Percentiles rank a stretch among this genome's conserved stretches.
These are phyloP conservation scores for Agaricus subrufescens DNA, from an alignment of 768 basidiomycete genomes.

Conservation along the genomic window DNA sequence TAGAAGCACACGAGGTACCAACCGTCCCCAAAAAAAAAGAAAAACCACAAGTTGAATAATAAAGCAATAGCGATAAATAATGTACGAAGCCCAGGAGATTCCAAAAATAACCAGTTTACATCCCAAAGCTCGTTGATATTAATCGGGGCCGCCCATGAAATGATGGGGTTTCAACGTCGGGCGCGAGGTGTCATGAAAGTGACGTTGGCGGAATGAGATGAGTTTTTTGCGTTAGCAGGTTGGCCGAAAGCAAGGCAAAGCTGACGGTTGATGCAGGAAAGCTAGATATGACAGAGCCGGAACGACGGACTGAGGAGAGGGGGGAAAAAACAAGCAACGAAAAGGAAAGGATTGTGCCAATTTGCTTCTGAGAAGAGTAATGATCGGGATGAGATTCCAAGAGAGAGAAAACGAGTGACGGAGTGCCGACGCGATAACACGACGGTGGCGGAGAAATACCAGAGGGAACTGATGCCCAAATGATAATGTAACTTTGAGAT, in stretches of 20 bases:
- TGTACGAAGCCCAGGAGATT: not conserved
- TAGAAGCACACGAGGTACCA: not conserved
- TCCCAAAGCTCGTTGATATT: not conserved
- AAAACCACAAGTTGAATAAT: not conserved
- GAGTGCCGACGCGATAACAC: too few relatives aligned
- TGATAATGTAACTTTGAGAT: constrained; percentile 5
- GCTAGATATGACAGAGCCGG: too few relatives aligned
- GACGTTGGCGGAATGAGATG: too few relatives aligned
- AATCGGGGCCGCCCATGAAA: not conserved
- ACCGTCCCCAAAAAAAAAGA: constrained; percentile 4
- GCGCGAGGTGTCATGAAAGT: too few relatives aligned
- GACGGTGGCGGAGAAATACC: too few relatives aligned
- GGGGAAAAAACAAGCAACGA: too few relatives aligned
- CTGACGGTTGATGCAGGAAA: too few relatives aligned
- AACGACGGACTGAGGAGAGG: too few relatives aligned
- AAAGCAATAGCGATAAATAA: constrained; percentile 7
- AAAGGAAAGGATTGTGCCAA: too few relatives aligned
- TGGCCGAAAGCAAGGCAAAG: too few relatives aligned
- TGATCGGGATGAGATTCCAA: not conserved
- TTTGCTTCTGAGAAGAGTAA: not conserved
- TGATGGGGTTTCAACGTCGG: not conserved
- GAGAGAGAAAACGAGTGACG: not conserved
- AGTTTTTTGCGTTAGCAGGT: too few relatives aligned
- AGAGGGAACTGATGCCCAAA: not conserved
- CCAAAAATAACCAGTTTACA: not conserved